Evolutionary conservation across 495 filamentous ascomycete genomes (phyloP).

Genomic region (Hypoxylon fuscum): DNA sequence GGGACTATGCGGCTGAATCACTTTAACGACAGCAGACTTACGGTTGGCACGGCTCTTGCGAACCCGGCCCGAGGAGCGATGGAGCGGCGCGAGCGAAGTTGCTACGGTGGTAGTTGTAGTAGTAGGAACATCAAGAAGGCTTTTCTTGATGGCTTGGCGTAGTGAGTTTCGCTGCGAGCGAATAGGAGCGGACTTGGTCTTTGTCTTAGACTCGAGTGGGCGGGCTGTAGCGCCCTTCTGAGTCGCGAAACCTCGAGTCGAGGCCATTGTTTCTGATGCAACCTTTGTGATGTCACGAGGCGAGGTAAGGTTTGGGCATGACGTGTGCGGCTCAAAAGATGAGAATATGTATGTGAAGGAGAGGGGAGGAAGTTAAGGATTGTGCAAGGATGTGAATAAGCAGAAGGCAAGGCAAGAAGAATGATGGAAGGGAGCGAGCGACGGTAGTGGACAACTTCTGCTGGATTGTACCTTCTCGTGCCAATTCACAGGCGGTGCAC

Average conservation of each 20-base stretch:
- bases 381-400: neutral
- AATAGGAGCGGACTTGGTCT: no score
- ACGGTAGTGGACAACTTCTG: neutral
- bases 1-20: no score
- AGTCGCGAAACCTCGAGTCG: neutral
- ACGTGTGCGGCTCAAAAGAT: neutral
- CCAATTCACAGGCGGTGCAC: neutral
- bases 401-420: neutral
- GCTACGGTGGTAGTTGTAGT: neutral
- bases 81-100: no score
- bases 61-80: no score
- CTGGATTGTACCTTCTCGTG: neutral
- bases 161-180: conserved; percentile 25
- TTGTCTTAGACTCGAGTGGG: neutral
- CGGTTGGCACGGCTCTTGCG: no score
- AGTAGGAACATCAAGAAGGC: conserved; percentile 4
- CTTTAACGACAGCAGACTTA: no score
- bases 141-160: conserved; percentile 15
- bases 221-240: neutral
- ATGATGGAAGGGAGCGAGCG: neutral
- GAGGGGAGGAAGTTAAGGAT: neutral
- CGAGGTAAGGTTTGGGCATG: neutral
- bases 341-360: neutral
- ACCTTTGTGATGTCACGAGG: neutral
- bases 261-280: neutral